phyloP scores from a whole-genome alignment of 441 rosid species.

The Croton laevigatus region DNA sequence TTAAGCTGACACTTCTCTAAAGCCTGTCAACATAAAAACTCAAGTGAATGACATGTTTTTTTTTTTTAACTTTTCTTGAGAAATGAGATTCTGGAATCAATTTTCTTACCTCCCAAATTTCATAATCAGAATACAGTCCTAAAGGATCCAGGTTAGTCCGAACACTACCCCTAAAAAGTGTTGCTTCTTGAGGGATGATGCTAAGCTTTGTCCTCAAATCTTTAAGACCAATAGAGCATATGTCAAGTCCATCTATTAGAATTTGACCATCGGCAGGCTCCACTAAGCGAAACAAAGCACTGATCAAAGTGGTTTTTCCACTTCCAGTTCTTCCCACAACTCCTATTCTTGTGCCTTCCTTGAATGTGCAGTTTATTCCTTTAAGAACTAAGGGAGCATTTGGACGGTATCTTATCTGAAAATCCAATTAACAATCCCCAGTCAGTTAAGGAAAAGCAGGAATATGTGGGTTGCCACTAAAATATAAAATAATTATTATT shows the following conservation, averaged over 20 bases:
- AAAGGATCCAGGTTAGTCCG: slow-evolving; percentile 82
- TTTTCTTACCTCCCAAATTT: slow-evolving; percentile 71
- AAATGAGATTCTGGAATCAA: background rate
- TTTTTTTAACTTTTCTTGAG: background rate
- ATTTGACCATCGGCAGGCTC: slow-evolving; percentile 73
- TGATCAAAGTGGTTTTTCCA: slow-evolving; percentile 83
- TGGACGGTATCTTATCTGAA: slow-evolving; percentile 71
- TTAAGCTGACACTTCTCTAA: slow-evolving; percentile 86
- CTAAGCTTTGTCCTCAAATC: slow-evolving; percentile 83
- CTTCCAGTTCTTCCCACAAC: slow-evolving; percentile 92
- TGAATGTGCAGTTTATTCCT: slow-evolving; percentile 77
- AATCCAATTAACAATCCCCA: background rate
- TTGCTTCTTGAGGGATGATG: slow-evolving; percentile 92
- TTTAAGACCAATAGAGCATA: slow-evolving; percentile 67
- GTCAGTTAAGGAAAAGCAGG: background rate
- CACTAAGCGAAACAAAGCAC: slow-evolving; percentile 82
- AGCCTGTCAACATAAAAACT: slow-evolving; percentile 43
- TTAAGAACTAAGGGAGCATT: slow-evolving; percentile 78
- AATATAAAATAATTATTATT: background rate
- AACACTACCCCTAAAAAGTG: slow-evolving; percentile 74
- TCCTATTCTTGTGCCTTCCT: slow-evolving; percentile 73
- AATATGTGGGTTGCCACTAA: background rate
- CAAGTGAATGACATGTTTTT: background rate
- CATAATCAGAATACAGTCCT: slow-evolving; percentile 62
- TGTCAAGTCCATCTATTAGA: slow-evolving; percentile 68